Evolutionary conservation across 257 asterid species (phyloP).

Genomic region (Coffea eugenioides): DNA sequence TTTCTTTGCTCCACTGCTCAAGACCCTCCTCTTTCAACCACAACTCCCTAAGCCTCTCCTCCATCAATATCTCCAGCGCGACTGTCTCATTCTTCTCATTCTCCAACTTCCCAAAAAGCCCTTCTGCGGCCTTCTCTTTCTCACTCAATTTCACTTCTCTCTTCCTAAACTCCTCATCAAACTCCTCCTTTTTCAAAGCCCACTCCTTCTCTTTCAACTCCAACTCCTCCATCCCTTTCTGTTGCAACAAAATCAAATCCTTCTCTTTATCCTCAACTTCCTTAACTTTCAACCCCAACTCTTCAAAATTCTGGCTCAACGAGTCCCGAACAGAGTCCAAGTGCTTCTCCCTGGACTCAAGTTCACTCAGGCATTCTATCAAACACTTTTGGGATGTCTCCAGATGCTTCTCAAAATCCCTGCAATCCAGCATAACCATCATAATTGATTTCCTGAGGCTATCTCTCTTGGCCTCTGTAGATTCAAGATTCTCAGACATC

Average conservation of each 20-base stretch:
- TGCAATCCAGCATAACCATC: slow-evolving; percentile 5
- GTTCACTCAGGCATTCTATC: slow-evolving; percentile 7
- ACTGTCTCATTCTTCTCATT: slow-evolving; percentile 13
- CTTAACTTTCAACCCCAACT: background rate
- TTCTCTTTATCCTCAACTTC: slow-evolving; percentile 6
- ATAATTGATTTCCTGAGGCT: slow-evolving; percentile 10
- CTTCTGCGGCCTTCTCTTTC: slow-evolving; percentile 18
- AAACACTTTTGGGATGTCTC: slow-evolving; percentile 12
- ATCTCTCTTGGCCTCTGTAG: slow-evolving; percentile 4
- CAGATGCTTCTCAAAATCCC: slow-evolving; percentile 6
- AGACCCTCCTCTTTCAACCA: slow-evolving; percentile 16
- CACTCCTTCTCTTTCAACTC: slow-evolving; percentile 22
- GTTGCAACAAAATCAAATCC: background rate
- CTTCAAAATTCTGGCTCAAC: background rate
- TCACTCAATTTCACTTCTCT: slow-evolving; percentile 2
- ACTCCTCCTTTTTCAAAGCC: slow-evolving; percentile 5
- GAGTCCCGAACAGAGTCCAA: slow-evolving; percentile 18
- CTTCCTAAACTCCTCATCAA: slow-evolving; percentile 18
- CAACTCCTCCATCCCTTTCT: slow-evolving; percentile 11
- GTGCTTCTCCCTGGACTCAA: slow-evolving; percentile 14
- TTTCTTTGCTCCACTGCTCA: slow-evolving; percentile 4
- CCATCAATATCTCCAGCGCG: slow-evolving; percentile 5
- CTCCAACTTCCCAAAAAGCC: slow-evolving; percentile 18
- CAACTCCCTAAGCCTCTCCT: slow-evolving; percentile 11
- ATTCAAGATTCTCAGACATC: slow-evolving; percentile 11